phyloP scores from a whole-genome alignment of 2,329 filamentous ascomycete species.

The Xylaria sp. region DNA sequence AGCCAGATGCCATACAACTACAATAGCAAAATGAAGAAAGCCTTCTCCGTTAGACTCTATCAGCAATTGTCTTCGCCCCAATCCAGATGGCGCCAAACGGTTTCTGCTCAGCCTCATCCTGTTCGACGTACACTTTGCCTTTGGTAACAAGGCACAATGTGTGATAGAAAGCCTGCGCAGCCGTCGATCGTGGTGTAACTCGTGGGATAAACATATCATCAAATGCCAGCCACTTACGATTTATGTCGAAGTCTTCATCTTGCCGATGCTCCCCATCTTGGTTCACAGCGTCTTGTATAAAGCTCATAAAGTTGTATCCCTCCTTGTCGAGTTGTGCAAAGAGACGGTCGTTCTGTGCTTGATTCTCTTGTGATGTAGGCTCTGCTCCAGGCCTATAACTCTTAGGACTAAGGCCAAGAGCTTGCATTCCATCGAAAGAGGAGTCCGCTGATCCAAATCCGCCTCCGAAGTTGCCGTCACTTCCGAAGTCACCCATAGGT shows the following conservation, averaged over 20 bases:
- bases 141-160: conserved; percentile 76
- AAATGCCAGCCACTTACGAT: conserved; percentile 68
- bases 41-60: background rate
- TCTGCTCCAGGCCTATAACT: background rate
- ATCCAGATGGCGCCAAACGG: conserved; percentile 61
- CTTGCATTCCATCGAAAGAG: conserved; percentile 45
- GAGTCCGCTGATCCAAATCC: conserved; percentile 48
- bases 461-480: conserved; percentile 49
- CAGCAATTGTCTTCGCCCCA: conserved; percentile 49
- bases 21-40: background rate
- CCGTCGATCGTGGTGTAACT: conserved; percentile 66
- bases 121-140: conserved; percentile 68
- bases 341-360: conserved; percentile 39
- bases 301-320: conserved; percentile 58
- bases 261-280: conserved; percentile 47
- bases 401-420: conserved; percentile 15
- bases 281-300: conserved; percentile 51
- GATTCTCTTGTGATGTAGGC: conserved; percentile 30
- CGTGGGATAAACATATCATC: conserved; percentile 72
- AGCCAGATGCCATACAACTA: conserved; percentile 12
- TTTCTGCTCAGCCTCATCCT: conserved; percentile 57
- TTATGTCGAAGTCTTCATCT: conserved; percentile 46
- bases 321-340: conserved; percentile 54
- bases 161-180: conserved; percentile 80
- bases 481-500: conserved; percentile 48